Conservation (phyloP, 441 rosid species). For the Cnidoscolus chayamansa region DNA sequence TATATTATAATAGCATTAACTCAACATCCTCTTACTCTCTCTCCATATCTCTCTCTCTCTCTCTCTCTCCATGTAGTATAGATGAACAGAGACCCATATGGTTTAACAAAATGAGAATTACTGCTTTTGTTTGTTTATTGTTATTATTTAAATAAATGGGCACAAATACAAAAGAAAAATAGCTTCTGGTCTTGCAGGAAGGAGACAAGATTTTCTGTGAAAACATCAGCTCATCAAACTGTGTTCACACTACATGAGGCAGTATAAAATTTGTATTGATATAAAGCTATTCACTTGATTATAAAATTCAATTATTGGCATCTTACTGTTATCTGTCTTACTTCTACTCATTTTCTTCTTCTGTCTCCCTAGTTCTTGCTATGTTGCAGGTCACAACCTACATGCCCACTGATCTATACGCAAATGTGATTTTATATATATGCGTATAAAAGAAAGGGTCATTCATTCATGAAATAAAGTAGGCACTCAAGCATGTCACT, state of each 20-base stretch:
- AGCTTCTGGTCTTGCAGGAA: conserved; percentile 7
- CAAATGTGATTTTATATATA: no score
- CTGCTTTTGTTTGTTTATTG: not conserved
- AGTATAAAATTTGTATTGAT: not conserved
- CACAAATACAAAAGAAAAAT: not conserved
- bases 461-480: no score
- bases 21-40: not conserved
- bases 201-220: conserved; percentile 8
- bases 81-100: not conserved
- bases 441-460: no score
- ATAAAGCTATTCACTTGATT: no score
- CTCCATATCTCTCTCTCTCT: not conserved
- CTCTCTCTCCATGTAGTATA: no score
- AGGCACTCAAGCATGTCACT: no score
- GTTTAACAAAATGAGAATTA: not conserved
- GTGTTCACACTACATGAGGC: not conserved
- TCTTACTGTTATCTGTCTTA: no score
- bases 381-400: no score
- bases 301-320: no score
- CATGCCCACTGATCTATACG: no score
- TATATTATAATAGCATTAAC: not conserved
- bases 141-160: not conserved
- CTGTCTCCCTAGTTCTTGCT: no score
- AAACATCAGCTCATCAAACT: not conserved
- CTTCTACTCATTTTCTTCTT: no score